These are phyloP conservation scores for Antitrichia curtipendula DNA, from an alignment of 225 moss, liverwort and hornwort genomes.

Conservation along the genomic window DNA sequence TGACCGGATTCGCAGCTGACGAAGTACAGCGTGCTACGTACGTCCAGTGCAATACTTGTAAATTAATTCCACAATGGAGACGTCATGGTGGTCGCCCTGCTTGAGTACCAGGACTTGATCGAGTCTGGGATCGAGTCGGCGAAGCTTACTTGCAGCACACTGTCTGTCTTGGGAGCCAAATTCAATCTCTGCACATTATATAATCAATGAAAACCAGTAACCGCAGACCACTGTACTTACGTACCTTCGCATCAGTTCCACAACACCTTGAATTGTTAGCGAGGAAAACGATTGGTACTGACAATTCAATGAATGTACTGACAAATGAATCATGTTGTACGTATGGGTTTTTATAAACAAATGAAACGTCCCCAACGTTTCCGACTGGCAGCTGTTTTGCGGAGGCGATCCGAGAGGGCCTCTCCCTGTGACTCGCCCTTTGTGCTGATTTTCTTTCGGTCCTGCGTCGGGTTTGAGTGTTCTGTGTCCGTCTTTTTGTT, in stretches of 20 bases:
- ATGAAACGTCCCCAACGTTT: no score
- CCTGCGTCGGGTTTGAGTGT: no score
- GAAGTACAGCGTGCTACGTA: not conserved
- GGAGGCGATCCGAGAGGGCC: no score
- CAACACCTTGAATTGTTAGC: not conserved
- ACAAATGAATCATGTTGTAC: no score
- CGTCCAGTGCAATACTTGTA: not conserved
- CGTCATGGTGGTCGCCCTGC: not conserved
- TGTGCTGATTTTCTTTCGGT: no score
- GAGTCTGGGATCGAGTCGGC: not conserved
- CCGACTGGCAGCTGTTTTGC: no score
- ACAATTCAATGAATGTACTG: not conserved
- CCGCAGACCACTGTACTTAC: not conserved
- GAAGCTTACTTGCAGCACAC: not conserved
- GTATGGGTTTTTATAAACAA: no score
- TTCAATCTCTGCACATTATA: not conserved
- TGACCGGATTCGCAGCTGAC: not conserved
- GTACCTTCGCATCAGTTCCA: not conserved
- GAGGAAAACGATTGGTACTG: not conserved
- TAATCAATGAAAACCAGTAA: not conserved
- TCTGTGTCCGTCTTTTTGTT: no score
- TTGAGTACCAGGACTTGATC: not conserved
- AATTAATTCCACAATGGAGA: not conserved
- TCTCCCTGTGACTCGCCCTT: no score
- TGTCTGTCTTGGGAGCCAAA: not conserved